Percentiles rank a stretch among this genome's conserved stretches.
These are phyloP conservation scores for Marchantia paleacea DNA, from an alignment of 225 moss, liverwort and hornwort genomes.

Conservation along the genomic window DNA sequence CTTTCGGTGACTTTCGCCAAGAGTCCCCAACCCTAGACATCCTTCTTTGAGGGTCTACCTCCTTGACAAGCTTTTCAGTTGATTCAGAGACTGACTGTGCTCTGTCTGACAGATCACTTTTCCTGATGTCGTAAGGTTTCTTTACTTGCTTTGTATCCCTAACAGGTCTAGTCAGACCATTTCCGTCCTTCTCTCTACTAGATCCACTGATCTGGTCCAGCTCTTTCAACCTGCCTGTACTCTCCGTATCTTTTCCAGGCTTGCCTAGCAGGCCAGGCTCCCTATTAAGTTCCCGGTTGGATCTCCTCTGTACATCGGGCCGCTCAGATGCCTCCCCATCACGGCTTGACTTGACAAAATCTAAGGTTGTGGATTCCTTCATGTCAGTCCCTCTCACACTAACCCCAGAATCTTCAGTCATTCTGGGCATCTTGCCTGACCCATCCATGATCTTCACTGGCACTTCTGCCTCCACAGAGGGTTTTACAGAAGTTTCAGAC, in stretches of 20 bases:
- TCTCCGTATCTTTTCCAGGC: slow-evolving; percentile 56
- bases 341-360: slow-evolving; percentile 22
- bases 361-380: slow-evolving; percentile 24
- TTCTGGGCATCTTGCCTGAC: slow-evolving; percentile 9
- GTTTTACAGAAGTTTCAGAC: slow-evolving; percentile 22
- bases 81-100: slow-evolving; percentile 9
- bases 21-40: slow-evolving; percentile 56
- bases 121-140: slow-evolving; percentile 40
- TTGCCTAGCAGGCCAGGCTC: slow-evolving; percentile 76
- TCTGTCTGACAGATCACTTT: slow-evolving; percentile 31
- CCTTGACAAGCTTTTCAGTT: slow-evolving; percentile 50
- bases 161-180: slow-evolving; percentile 26
- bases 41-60: slow-evolving; percentile 49
- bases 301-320: slow-evolving; percentile 49
- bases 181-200: slow-evolving; percentile 34
- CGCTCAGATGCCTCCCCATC: slow-evolving; percentile 34
- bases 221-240: slow-evolving; percentile 49
- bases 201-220: slow-evolving; percentile 39
- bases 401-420: slow-evolving; percentile 23
- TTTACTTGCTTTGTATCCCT: slow-evolving; percentile 50
- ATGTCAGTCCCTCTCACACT: slow-evolving; percentile 30
- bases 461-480: slow-evolving; percentile 20
- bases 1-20: slow-evolving; percentile 51
- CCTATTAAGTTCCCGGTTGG: slow-evolving; percentile 44
- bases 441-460: slow-evolving; percentile 22